Evolutionary conservation across 78 protist species (phyloP), one percentile per base, ranked within the genome.

Genomic region (Dictyostelium brefeldianum): DNA sequence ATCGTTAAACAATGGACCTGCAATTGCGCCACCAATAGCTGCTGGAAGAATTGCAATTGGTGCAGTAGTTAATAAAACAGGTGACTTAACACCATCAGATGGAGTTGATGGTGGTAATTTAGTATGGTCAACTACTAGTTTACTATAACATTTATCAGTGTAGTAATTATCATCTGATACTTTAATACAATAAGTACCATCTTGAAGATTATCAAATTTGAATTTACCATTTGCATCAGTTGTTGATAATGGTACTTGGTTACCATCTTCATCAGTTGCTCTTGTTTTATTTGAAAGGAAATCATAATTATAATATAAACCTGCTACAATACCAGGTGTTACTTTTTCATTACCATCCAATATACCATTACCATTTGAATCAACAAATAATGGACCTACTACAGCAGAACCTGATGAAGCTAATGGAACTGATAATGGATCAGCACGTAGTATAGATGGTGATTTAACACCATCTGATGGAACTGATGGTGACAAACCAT

Each of bases 351-450:
- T 8, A 2, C 64, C 67, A 81, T 81, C 89, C 65, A 65, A 78
- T 27, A 81, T 46, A 81, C 89, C 89, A 71, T 81, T 81, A n/a
- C 27, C 9, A 27, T 81, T 81, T 43, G 41, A 15, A 65, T 81
- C 89, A 15, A 29, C n/a, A 67, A 75, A 81, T 27, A 81, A 36
- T 50, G 78, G 17, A 65, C 89, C 89, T 43, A 50, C 41, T 12
- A 71, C 46, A 46, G 36, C 46, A 46, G 31, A 71, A 71, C 56
- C 56, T 4, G 56, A 2, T 71, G 10, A 5, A 5, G n/a, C 15
- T 71, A 48, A 22, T 0, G 12, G 54, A 9, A 71, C 69, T 59
- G 41, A 3, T 1, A 17, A 7, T 17, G 69, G 9, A 7, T 1
- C 3, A n/a, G 56, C 20, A 11, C 29, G 17, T 29, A 73, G 11